Evolutionary conservation across 176 grass and related monocot genomes (phyloP).

Genomic region (Coix lacrymajobi): DNA sequence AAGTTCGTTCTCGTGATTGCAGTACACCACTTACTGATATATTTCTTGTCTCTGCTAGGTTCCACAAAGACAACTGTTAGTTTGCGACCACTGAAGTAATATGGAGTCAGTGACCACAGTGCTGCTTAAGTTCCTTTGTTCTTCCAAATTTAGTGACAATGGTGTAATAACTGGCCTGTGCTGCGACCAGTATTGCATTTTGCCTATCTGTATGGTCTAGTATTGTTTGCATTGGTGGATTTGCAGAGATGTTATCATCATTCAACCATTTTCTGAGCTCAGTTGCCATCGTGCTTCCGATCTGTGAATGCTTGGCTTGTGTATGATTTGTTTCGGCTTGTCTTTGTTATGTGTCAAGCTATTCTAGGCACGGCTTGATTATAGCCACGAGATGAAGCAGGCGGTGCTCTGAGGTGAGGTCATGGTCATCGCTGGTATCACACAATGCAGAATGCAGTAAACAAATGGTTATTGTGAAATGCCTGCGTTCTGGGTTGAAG

Average conservation of each 20-base stretch:
- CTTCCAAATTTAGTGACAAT: neutral
- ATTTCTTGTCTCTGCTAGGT: slow-evolving; percentile 19
- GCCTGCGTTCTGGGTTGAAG: neutral
- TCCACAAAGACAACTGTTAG: neutral
- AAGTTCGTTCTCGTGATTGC: neutral
- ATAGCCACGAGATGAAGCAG: neutral
- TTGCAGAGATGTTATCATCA: neutral
- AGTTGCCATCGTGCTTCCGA: neutral
- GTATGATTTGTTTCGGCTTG: neutral
- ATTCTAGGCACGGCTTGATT: neutral
- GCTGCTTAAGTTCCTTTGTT: neutral
- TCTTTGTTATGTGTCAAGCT: neutral
- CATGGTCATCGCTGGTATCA: neutral
- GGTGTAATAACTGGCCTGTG: neutral
- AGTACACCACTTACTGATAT: neutral
- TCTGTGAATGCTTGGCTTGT: neutral
- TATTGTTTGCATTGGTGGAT: neutral
- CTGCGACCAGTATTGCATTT: neutral
- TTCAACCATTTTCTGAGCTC: neutral
- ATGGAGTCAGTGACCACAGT: neutral
- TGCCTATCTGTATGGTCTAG: neutral
- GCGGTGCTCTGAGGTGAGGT: neutral
- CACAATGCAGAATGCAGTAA: neutral
- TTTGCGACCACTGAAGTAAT: neutral
- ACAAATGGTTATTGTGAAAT: neutral